Base-by-base conservation (phyloP, 2,329 filamentous ascomycete genomes). In the Xylaria sp. region DNA sequence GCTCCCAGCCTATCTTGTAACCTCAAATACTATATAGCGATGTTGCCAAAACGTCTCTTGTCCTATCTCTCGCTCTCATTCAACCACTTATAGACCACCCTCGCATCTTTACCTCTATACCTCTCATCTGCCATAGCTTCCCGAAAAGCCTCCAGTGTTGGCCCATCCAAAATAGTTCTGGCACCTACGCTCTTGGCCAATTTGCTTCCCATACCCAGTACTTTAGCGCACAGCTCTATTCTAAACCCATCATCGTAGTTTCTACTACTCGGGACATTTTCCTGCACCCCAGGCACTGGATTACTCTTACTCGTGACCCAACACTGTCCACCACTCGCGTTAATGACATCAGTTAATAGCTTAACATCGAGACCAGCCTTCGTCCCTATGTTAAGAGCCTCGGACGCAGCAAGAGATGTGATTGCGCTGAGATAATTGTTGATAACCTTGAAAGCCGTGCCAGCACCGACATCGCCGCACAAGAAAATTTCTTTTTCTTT, bases 371-470 rank as follows among this genome's bases (percentile, higher is more conserved):
- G 68, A 12, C 80, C 80, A 34, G 79, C 76, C 46, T 77, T 80
- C 30, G 80, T 74, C 32, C 80, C 80, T 23, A 81, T 78, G 57
- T 79, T 80, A 62, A 81, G 76, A 6, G 79, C 78, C 71, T 81
- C 79, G 2, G 77, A 76, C 0, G 78, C 78, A 1, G 78, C 80
- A 18, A 81, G 89, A 71, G 92, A 92, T 77, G 89, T 91, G 70
- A 92, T 86, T 4, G 90, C 90, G 23, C 91, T 80, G 23, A 92
- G 85, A 73, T 93, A 93, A 77, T 93, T 93, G 79, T 93, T 93
- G 63, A 90, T 89, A 15, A 92, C 83, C 77, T 93, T 93, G 30
- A 87, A 90, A 8, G 90, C 89, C 0, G 92, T 84, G 0, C 91
- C 91, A 3, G 89, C 84, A 1, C 90, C 90, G 4, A 78, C 74